Evolutionary conservation across 177 flowering plant species (phyloP).

Genomic region (Vitis hybrid): DNA sequence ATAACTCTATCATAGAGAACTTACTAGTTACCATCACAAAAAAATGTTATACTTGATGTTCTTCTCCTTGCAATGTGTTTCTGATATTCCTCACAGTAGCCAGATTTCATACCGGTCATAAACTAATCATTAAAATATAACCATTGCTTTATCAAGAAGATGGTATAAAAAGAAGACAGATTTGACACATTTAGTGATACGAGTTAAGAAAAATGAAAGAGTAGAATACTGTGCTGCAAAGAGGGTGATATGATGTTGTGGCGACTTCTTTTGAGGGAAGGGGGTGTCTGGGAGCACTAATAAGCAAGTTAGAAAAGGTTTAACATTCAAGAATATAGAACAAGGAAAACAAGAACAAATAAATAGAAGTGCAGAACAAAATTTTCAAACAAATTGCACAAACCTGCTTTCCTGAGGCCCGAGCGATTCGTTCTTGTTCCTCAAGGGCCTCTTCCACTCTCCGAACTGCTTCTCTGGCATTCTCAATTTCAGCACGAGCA

Average conservation of each 20-base stretch:
- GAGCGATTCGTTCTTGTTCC: conserved; percentile 73
- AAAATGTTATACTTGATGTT: background rate
- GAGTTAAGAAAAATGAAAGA: background rate
- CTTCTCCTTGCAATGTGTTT: background rate
- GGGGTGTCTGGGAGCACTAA: background rate
- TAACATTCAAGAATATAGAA: background rate
- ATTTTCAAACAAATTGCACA: conserved; percentile 8
- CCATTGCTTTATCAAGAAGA: background rate
- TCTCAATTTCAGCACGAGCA: conserved; percentile 96
- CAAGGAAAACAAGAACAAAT: background rate
- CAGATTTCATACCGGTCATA: background rate
- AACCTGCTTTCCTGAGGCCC: conserved; percentile 77
- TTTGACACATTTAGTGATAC: background rate
- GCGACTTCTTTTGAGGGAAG: background rate
- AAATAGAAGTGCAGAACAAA: background rate
- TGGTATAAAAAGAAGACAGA: background rate
- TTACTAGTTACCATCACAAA: background rate
- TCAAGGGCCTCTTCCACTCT: conserved; percentile 85
- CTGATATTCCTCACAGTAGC: background rate
- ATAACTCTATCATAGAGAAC: background rate
- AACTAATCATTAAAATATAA: background rate
- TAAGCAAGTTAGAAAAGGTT: background rate
- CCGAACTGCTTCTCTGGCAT: conserved; percentile 88
- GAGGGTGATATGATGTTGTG: too few relatives aligned
- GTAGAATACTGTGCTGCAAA: background rate